Base-by-base conservation (phyloP, 306 rosid species). In the Carpinus fangiana region DNA sequence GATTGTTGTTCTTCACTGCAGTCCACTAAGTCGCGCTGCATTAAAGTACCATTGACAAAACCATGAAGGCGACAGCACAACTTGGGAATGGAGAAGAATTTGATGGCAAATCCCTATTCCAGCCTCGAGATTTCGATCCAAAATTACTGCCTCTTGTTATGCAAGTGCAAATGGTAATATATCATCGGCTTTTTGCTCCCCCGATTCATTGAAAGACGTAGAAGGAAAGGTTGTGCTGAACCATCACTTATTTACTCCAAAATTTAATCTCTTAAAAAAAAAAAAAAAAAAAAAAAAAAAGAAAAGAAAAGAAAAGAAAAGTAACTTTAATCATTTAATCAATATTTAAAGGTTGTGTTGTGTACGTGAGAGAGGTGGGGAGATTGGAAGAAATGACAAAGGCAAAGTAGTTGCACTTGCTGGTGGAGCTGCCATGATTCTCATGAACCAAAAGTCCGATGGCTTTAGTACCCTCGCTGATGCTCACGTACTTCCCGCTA, bases 41-140 rank as follows among this genome's bases (percentile, higher is more conserved):
- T 23, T n/a, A n/a, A n/a, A n/a, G n/a, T 80, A 87, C 87, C 48
- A 84, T 82, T 17, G 98, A 90, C 36, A 80, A 94, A 83, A 90
- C 76, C 36, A 83, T 90, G 14, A 73, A 67, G 61, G 92, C 89
- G 2, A 43, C 41, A 0, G 90, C 85, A 57, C 68, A 54, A 70
- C 88, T 91, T 4, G 97, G 90, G 52, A 84, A 84, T 5, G 90
- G 92, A 0, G 77, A 57, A 31, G 86, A 76, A 78, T 80, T 36
- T 59, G 78, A 84, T 2, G 93, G 97, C 0, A 79, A 88, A 80
- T 53, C 92, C 0, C 2, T 89, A 0, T 62, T 51, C 84, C 90
- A 86, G 79, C 86, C 85, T 0, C 50, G 65, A 0, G 73, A 73
- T 68, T 89, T 87, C 52, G 26, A 54, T 21, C 59, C 85, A 0